Base-by-base conservation (phyloP, 805 yeast genomes). In the Candida fluviatilis region DNA sequence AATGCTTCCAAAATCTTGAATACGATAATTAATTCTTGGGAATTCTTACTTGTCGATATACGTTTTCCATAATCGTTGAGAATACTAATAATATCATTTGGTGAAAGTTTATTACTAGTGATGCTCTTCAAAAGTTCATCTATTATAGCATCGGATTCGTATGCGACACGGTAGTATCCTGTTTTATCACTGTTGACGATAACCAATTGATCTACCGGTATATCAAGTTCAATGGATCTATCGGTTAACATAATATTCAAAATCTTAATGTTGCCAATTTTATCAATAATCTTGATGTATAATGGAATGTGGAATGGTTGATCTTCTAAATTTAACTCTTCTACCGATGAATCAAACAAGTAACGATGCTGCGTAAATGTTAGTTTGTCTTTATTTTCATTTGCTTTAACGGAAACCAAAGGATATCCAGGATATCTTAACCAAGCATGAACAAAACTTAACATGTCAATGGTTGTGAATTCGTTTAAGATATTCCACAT, bases 271-370 rank as follows among this genome's bases (percentile, higher is more conserved):
- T 41, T 17, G 60, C 73, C 55, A 56, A 65, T 17, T 33, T 51
- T 54, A 26, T 40, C 47, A 24, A 43, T 37, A 2, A 62, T 47
- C 34, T 60, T 69, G 26, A 77, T 54, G 3, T 69, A 56, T 42
- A 84, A 54, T 3, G 91, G 90, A 32, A 83, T 61, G 45, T 80
- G 82, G 51, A 65, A 83, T 3, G 83, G 82, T 29, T 66, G 60
- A 48, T 81, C 80, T 52, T 80, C 86, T 26, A 69, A 47, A 11
- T 61, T 49, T n/a, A 55, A 51, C 18, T 50, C 47, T 4, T 49
- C 51, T 2, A 45, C 48, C n/a, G 58, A 42, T 10, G 49, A 45
- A 11, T 48, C 45, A 11, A 51, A 40, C n/a, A 54, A 18, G 37
- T 47, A 66, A 42, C 72, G 55, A 41, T 66, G 63, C 47, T 73